Evolutionary conservation across 2,329 filamentous ascomycete species (phyloP), one percentile per base, ranked within the genome.

Genomic region (Paracorniculantispora psalliotae): DNA sequence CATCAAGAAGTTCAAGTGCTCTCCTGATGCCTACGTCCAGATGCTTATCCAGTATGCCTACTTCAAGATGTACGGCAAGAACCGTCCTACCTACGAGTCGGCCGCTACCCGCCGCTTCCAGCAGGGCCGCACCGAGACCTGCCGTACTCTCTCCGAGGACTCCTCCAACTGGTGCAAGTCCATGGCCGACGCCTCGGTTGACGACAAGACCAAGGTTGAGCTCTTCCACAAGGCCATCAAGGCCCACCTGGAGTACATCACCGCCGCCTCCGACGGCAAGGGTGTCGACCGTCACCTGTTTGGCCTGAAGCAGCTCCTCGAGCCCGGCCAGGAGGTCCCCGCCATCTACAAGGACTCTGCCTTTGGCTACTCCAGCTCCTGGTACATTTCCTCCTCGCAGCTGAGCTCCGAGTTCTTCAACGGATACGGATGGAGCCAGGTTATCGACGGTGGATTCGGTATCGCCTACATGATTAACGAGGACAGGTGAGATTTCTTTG

Each of bases 401-500:
- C 79, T 99, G 72, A 94, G 89, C 76, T 92, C 88, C 35, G 96
- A 99, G 79, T 97, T 90, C 81, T 99, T 97, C 77, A 99, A 99
- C 73, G 94, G 96, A 25, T 99, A 99, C 75, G 94, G 94, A 48
- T 99, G 94, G 94, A 94, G 90, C 71, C 93, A 99, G 79, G 94
- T 99, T 55, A 89, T 97, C 58, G 92, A 97, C 69, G 90, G 89
- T 61, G 94, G 94, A 30, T 99, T 94, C 76, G 94, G 94, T 64
- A 96, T 99, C 71, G 94, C 94, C 41, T 99, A 99, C 74, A 99
- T 99, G 94, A 97, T 99, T 74, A 99, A 99, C 72, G 93, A 97
- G 81, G 96, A 97, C 75, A 92, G 86, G 88, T 91, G 71, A 74
- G 79, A 30, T 46, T 30, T 37, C 4, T 26, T 28, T 43, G 48